Evolutionary conservation across 176 grass and related monocot species (phyloP).

Genomic region (Chrysopogon serrulatus): DNA sequence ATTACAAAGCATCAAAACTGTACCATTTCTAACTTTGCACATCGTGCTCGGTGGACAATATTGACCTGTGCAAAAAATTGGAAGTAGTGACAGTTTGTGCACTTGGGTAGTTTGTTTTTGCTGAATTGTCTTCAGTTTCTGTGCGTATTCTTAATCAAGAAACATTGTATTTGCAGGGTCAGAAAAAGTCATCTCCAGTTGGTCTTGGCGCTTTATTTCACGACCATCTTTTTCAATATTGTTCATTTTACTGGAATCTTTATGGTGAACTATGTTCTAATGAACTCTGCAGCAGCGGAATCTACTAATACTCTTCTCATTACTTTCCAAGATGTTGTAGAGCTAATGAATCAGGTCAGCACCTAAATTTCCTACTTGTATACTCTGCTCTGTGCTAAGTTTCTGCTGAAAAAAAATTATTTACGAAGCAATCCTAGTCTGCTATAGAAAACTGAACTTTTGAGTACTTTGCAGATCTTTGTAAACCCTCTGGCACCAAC

Average conservation of each 20-base stretch:
- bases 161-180: constrained; percentile 65
- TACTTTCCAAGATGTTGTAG: constrained; percentile 84
- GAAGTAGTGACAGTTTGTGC: not conserved
- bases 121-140: constrained; percentile 1
- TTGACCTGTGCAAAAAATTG: not conserved
- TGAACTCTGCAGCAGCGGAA: constrained; percentile 86
- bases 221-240: constrained; percentile 90
- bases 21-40: not conserved
- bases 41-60: not conserved
- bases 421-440: not conserved
- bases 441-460: not conserved
- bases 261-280: constrained; percentile 90
- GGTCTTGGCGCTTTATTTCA: constrained; percentile 73
- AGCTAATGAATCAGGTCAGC: constrained; percentile 93
- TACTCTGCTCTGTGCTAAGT: not conserved
- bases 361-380: constrained; percentile 14
- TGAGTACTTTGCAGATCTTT: constrained; percentile 68
- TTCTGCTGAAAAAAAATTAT: constrained; percentile 6
- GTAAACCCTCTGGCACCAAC: constrained; percentile 67
- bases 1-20: not conserved
- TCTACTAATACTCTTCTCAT: constrained; percentile 68
- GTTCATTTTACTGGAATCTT: constrained; percentile 90
- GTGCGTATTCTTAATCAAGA: constrained; percentile 11
- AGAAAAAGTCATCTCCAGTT: constrained; percentile 48
- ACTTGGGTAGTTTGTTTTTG: constrained; percentile 4